These are phyloP conservation scores for Talaromyces pinophilus DNA, from an alignment of 2,329 filamentous ascomycete species.

Conservation along the genomic window DNA sequence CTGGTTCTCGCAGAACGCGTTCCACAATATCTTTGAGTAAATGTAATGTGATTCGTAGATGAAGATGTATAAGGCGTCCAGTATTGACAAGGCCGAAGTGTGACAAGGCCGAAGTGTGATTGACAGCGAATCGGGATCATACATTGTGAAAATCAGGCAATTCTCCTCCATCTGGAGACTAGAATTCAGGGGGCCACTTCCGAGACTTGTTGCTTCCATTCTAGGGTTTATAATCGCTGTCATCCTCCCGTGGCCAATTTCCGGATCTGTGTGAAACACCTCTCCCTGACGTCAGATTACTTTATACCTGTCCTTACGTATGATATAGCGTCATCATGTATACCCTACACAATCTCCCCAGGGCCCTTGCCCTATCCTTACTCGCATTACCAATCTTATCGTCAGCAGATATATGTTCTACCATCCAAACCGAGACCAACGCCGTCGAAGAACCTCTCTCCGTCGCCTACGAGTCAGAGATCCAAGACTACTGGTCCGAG, in stretches of 20 bases:
- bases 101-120: not conserved
- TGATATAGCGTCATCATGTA: not conserved
- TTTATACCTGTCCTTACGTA: not conserved
- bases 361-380: not conserved
- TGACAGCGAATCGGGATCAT: not conserved
- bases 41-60: no score
- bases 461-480: constrained; percentile 40
- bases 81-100: not conserved
- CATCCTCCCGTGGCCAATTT: not conserved
- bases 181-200: not conserved
- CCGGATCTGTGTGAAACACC: no score
- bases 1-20: no score
- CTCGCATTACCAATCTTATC: constrained; percentile 27
- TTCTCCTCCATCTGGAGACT: no score
- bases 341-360: not conserved
- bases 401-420: constrained; percentile 42
- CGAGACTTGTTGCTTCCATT: not conserved
- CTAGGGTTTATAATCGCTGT: not conserved
- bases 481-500: constrained; percentile 52
- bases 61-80: not conserved
- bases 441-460: constrained; percentile 37
- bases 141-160: not conserved
- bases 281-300: not conserved
- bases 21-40: no score
- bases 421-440: constrained; percentile 31